A percentile compares a stretch with the other conserved stretches of the same genome.
Evolutionary conservation across 2,329 filamentous ascomycete genomes (phyloP).

Genomic region (Colletotrichum euphorbiae): DNA sequence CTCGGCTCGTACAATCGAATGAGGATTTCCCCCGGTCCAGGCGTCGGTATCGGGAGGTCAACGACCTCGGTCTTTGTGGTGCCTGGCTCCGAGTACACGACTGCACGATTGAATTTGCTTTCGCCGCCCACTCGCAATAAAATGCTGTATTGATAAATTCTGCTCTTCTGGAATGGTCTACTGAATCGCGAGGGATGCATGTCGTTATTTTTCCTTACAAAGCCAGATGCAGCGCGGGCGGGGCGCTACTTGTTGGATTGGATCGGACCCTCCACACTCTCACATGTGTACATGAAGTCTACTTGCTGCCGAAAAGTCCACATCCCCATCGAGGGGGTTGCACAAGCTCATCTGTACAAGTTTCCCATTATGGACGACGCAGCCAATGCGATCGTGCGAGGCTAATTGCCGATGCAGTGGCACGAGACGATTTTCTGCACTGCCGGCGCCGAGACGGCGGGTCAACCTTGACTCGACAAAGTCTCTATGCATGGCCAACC

Average conservation of each 20-base stretch:
- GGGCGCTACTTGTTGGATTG: not conserved
- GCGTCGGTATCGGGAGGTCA: conserved; percentile 43
- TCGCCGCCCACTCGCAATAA: conserved; percentile 36
- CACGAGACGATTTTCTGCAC: not conserved
- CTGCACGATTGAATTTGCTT: conserved; percentile 41
- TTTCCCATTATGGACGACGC: conserved; percentile 3
- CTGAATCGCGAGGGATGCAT: conserved; percentile 20
- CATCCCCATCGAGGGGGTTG: not conserved
- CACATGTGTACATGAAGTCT: conserved; percentile 6
- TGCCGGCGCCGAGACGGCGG: conserved; percentile 19
- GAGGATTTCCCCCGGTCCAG: conserved; percentile 43
- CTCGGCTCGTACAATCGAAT: conserved; percentile 42
- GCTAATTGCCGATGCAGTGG: conserved; percentile 27
- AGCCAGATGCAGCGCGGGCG: not conserved
- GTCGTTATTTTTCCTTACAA: conserved; percentile 19
- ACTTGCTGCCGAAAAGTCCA: not conserved
- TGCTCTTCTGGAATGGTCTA: not conserved
- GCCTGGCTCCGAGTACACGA: conserved; percentile 44
- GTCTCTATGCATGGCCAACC: conserved; percentile 26
- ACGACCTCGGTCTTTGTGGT: conserved; percentile 44
- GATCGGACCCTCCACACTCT: not conserved
- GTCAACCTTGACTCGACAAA: conserved; percentile 18
- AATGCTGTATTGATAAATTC: conserved; percentile 3
- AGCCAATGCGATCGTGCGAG: not conserved
- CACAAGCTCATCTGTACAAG: not conserved